These are phyloP conservation scores for Ambrosiella beaveri DNA, from an alignment of 2,329 filamentous ascomycete species.

Conservation along the genomic window DNA sequence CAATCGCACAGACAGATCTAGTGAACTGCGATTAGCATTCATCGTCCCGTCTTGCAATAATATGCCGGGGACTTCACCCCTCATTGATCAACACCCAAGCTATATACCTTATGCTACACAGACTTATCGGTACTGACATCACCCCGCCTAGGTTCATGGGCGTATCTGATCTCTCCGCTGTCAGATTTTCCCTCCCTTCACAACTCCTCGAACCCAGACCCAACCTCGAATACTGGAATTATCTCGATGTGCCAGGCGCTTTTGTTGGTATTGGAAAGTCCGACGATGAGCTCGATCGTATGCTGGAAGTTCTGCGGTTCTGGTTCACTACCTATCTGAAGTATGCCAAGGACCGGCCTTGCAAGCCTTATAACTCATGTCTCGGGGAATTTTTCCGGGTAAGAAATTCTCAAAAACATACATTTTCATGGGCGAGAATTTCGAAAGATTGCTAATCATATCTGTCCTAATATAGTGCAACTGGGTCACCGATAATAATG, in stretches of 20 bases:
- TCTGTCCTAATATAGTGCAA: conserved; percentile 47
- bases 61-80: too few species aligned
- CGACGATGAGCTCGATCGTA: conserved; percentile 77
- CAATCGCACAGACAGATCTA: not conserved
- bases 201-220: conserved; percentile 91
- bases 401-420: conserved; percentile 20
- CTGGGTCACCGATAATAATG: conserved; percentile 77
- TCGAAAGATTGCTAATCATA: not conserved
- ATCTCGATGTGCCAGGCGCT: conserved; percentile 84
- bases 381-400: conserved; percentile 94
- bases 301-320: conserved; percentile 86
- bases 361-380: conserved; percentile 97
- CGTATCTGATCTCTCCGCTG: conserved; percentile 84
- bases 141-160: conserved; percentile 60
- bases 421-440: not conserved
- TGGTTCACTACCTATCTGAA: conserved; percentile 99
- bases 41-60: too few species aligned
- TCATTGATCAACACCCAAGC: not conserved
- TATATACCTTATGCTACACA: not conserved
- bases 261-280: conserved; percentile 74
- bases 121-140: not conserved
- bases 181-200: conserved; percentile 88
- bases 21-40: not conserved
- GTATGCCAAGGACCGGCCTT: conserved; percentile 95
- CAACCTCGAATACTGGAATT: conserved; percentile 98